These are phyloP conservation scores for Candida yuanshanica DNA, from an alignment of 805 yeast genomes.

Conservation along the genomic window DNA sequence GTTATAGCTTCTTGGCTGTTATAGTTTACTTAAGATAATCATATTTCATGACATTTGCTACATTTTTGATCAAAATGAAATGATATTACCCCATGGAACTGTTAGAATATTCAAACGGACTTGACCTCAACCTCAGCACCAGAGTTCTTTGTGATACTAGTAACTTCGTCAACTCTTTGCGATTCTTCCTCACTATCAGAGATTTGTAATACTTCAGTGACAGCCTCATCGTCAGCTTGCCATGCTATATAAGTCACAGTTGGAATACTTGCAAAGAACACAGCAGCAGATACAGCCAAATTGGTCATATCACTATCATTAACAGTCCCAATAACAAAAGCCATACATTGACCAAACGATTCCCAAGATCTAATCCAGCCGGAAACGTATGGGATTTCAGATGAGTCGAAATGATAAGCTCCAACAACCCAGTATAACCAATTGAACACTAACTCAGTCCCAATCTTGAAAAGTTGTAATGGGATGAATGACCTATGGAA, in stretches of 20 bases:
- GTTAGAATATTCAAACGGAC: not conserved
- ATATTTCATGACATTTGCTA: no score
- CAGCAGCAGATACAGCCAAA: slow-evolving; percentile 22
- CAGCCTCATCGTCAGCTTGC: slow-evolving; percentile 12
- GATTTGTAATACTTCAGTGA: slow-evolving; percentile 12
- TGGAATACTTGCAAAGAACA: slow-evolving; percentile 16
- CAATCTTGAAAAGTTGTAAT: slow-evolving; percentile 19
- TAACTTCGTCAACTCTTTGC: not conserved
- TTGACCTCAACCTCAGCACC: not conserved
- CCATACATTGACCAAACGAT: slow-evolving; percentile 19
- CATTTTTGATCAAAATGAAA: no score
- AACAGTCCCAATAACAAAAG: slow-evolving; percentile 21
- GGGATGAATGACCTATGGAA: slow-evolving; percentile 19
- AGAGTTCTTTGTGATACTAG: not conserved
- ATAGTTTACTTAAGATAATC: no score
- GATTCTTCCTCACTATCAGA: not conserved
- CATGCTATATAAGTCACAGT: slow-evolving; percentile 8
- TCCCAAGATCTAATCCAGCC: slow-evolving; percentile 22
- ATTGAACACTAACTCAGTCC: slow-evolving; percentile 19
- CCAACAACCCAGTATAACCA: slow-evolving; percentile 25
- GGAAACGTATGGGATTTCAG: slow-evolving; percentile 18
- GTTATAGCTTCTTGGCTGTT: no score
- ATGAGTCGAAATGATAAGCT: slow-evolving; percentile 14
- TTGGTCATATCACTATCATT: slow-evolving; percentile 21
- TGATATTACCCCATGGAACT: no score